Evolutionary conservation across 2,329 filamentous ascomycete genomes (phyloP).

Genomic region (Fonsecaea erecta): DNA sequence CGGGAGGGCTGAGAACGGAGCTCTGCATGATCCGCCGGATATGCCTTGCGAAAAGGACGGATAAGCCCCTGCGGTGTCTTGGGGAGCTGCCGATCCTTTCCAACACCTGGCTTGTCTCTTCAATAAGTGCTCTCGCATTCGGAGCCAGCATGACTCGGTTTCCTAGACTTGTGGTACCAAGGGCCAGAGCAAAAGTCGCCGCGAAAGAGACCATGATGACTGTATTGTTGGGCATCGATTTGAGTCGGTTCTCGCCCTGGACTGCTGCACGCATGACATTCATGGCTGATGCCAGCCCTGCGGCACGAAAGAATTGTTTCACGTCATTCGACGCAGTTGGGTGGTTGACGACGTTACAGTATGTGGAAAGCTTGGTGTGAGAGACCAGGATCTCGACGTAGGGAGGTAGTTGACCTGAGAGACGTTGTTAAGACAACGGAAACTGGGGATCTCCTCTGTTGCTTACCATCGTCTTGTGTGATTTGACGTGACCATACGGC

Average conservation of each 20-base stretch:
- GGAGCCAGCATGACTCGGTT: constrained; percentile 63
- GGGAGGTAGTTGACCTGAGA: constrained; percentile 58
- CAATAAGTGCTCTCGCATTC: constrained; percentile 67
- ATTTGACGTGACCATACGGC: constrained; percentile 65
- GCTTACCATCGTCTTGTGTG: constrained; percentile 57
- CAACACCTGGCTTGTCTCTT: constrained; percentile 70
- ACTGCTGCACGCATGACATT: constrained; percentile 76
- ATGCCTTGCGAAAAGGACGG: constrained; percentile 63
- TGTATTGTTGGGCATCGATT: constrained; percentile 79
- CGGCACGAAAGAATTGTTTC: constrained; percentile 73
- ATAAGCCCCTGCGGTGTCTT: constrained; percentile 69
- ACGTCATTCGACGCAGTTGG: constrained; percentile 72
- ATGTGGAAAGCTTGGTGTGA: constrained; percentile 74
- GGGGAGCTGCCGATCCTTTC: constrained; percentile 71
- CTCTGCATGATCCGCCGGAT: constrained; percentile 45
- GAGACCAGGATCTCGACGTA: constrained; percentile 77
- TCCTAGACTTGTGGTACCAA: constrained; percentile 61
- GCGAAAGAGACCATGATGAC: constrained; percentile 80
- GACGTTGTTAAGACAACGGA: background rate
- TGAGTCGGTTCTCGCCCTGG: constrained; percentile 70
- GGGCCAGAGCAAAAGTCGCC: constrained; percentile 69
- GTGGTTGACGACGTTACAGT: constrained; percentile 75
- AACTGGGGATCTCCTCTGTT: background rate
- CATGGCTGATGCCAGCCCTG: constrained; percentile 71
- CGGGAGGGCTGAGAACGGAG: constrained; percentile 24